phyloP scores from a whole-genome alignment of 2,329 filamentous ascomycete genomes.

The Immersiporthe knoxdaviesiana region DNA sequence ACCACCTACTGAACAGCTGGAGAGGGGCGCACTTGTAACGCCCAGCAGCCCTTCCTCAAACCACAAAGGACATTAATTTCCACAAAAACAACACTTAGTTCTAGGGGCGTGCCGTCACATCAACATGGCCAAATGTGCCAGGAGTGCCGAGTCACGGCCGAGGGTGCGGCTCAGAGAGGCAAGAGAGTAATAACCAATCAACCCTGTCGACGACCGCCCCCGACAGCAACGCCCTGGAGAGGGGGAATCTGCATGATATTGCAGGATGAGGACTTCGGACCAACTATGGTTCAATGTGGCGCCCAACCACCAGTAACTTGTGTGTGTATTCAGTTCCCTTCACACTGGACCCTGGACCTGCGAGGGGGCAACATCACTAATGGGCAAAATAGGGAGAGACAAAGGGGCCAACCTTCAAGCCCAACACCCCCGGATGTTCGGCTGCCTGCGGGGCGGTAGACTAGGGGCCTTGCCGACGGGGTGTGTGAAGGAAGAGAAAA shows the following conservation, averaged over 20 bases:
- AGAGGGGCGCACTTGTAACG: conserved; percentile 2
- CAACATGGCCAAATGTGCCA: conserved; percentile 1
- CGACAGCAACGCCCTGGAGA: too few relatives aligned
- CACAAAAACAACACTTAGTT: background rate
- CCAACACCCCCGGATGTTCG: background rate
- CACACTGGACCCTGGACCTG: background rate
- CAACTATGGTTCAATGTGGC: conserved; percentile 6
- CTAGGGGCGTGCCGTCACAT: conserved; percentile 5
- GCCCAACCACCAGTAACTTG: background rate
- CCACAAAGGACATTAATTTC: background rate
- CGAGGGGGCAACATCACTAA: background rate
- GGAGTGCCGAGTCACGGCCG: conserved; percentile 23
- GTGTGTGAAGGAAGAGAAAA: background rate
- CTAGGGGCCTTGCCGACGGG: background rate
- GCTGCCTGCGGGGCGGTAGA: background rate
- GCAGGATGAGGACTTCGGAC: conserved; percentile 15
- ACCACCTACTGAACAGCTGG: background rate
- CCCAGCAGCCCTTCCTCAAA: conserved; percentile 2
- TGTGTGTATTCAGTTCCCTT: background rate
- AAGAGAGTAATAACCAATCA: conserved; percentile 2
- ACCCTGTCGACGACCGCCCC: conserved; percentile 3
- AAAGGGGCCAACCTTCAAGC: background rate
- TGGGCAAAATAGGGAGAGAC: conserved; percentile 12
- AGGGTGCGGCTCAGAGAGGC: conserved; percentile 11
- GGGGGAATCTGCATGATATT: conserved; percentile 8